phyloP scores from a whole-genome alignment of 1,284 basidiomycete genomes.

The Agroathelia rolfsii region DNA sequence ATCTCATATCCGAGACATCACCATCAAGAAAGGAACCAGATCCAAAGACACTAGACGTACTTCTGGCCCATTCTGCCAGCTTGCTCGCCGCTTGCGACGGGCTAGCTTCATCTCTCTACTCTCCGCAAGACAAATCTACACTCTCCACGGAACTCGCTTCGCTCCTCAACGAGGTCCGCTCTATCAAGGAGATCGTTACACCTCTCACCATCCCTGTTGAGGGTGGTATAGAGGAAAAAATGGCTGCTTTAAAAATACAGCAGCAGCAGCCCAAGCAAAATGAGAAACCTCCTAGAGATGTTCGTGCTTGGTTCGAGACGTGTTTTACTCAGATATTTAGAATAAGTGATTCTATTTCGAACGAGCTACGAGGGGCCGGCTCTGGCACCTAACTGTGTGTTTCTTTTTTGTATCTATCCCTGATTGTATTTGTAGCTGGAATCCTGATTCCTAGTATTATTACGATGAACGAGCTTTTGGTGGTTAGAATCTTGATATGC shows the following conservation, averaged over 20 bases:
- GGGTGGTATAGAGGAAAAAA: conserved; percentile 22
- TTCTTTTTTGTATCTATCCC: too few relatives aligned
- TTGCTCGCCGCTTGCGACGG: conserved; percentile 53
- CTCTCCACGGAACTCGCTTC: conserved; percentile 29
- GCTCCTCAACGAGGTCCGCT: conserved; percentile 27
- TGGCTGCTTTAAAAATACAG: conserved; percentile 25
- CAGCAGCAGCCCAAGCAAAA: conserved; percentile 17
- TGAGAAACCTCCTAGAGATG: conserved; percentile 19
- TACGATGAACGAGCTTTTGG: too few relatives aligned
- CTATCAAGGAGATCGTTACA: conserved; percentile 23
- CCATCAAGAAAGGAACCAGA: too few relatives aligned
- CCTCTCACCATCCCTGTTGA: conserved; percentile 15
- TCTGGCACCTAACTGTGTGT: too few relatives aligned
- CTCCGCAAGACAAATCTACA: conserved; percentile 41
- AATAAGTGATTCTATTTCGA: too few relatives aligned
- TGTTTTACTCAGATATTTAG: conserved; percentile 56
- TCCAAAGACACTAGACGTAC: conserved; percentile 32
- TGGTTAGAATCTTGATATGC: too few relatives aligned
- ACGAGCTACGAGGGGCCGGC: too few relatives aligned
- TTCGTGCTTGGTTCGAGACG: conserved; percentile 43
- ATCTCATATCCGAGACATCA: conserved; percentile 31
- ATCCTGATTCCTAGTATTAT: too few relatives aligned
- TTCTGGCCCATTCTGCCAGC: conserved; percentile 38
- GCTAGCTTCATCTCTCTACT: conserved; percentile 49
- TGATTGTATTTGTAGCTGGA: too few relatives aligned